Evolutionary conservation across 768 basidiomycete species (phyloP).

Genomic region (Tylopilus rubrobrunneus): DNA sequence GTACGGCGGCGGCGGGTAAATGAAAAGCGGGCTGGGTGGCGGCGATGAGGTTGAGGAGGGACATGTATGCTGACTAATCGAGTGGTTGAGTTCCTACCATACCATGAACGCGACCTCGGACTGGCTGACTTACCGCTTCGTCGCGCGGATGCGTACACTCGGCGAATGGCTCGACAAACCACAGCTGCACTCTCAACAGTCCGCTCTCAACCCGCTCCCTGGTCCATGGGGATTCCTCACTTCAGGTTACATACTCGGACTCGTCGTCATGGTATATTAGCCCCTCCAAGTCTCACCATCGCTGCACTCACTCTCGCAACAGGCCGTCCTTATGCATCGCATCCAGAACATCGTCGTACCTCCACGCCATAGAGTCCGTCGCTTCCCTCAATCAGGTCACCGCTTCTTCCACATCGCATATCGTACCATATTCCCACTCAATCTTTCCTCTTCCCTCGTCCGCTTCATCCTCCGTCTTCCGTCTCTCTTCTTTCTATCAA

Average conservation of each 20-base stretch:
- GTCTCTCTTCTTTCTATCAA: slow-evolving; percentile 57
- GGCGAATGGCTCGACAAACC: not conserved
- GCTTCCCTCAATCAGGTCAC: slow-evolving; percentile 21
- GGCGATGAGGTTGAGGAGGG: slow-evolving; percentile 23
- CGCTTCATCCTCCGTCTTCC: slow-evolving; percentile 60
- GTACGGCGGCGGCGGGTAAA: slow-evolving; percentile 43
- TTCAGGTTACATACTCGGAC: slow-evolving; percentile 65
- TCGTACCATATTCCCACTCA: slow-evolving; percentile 53
- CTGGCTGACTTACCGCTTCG: not conserved
- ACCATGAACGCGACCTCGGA: not conserved
- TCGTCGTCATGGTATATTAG: slow-evolving; percentile 57
- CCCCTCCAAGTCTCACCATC: not conserved
- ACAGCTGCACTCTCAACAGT: not conserved
- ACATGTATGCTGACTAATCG: slow-evolving; percentile 24
- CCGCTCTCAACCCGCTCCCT: slow-evolving; percentile 32
- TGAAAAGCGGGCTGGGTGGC: slow-evolving; percentile 47
- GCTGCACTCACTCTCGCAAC: not conserved
- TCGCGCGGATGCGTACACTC: not conserved
- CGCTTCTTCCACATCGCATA: slow-evolving; percentile 27
- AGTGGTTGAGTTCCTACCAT: too few species aligned
- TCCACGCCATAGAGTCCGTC: slow-evolving; percentile 35
- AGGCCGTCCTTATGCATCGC: slow-evolving; percentile 70
- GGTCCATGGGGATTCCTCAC: slow-evolving; percentile 72
- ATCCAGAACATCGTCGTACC: slow-evolving; percentile 79
- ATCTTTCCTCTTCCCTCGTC: slow-evolving; percentile 56